phyloP scores from a whole-genome alignment of 495 filamentous ascomycete species.

The Aspergillus homomorphus region DNA sequence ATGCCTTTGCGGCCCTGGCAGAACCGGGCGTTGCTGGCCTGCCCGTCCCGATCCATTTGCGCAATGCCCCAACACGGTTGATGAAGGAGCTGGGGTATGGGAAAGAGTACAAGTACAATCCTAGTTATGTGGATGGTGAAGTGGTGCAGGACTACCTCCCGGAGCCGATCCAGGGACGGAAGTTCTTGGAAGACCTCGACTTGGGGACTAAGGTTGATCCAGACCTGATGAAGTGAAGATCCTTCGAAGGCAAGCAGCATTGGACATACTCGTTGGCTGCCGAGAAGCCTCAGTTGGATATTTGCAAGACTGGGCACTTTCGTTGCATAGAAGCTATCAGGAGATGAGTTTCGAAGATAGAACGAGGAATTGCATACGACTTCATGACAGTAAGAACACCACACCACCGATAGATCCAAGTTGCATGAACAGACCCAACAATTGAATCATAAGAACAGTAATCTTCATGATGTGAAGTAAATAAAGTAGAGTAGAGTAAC shows the following conservation, averaged over 20 bases:
- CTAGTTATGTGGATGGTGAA: constrained; percentile 77
- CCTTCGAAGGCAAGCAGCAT: background rate
- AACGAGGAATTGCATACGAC: background rate
- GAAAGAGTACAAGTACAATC: constrained; percentile 94
- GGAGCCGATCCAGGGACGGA: constrained; percentile 60
- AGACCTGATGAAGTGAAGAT: constrained; percentile 30
- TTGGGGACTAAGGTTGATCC: constrained; percentile 76
- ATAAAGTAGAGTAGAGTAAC: too few species aligned
- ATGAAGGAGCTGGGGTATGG: constrained; percentile 94
- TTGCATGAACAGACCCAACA: too few species aligned
- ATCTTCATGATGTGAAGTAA: too few species aligned
- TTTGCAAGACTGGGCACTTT: too few species aligned
- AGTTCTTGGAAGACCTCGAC: constrained; percentile 79
- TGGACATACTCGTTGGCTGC: too few species aligned
- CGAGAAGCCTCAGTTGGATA: too few species aligned
- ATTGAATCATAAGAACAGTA: too few species aligned
- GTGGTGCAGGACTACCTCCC: constrained; percentile 91
- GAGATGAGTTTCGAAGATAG: too few species aligned
- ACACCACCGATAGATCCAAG: too few species aligned
- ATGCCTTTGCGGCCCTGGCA: constrained; percentile 66
- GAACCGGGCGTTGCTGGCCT: constrained; percentile 78
- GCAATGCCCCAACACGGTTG: constrained; percentile 86
- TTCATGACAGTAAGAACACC: background rate
- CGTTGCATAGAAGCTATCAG: too few species aligned
- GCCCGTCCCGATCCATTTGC: constrained; percentile 79